Percentiles rank a stretch among this genome's conserved stretches.
These are phyloP conservation scores for Picea abies DNA, from an alignment of 83 land plant species.

Conservation along the genomic window DNA sequence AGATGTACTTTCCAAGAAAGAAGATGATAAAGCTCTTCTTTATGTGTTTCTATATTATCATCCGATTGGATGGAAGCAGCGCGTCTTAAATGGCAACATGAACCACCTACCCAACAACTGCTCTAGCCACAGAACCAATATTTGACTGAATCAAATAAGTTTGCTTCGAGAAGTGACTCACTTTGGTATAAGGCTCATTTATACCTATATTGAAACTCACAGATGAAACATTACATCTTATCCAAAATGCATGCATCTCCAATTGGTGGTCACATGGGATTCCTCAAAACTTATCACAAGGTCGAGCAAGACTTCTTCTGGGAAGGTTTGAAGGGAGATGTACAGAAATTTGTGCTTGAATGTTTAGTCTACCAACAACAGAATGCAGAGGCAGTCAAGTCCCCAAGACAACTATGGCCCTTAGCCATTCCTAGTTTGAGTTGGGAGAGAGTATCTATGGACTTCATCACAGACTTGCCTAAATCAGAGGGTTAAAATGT, in stretches of 20 bases:
- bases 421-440: neutral
- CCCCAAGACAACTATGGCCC: neutral
- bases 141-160: neutral
- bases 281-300: neutral
- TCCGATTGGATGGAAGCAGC: neutral
- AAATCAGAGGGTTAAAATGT: no score
- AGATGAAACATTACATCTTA: neutral
- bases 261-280: neutral
- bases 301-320: neutral
- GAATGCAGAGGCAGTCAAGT: neutral
- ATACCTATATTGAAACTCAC: neutral
- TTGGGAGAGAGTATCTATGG: neutral
- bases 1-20: neutral
- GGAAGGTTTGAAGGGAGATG: neutral
- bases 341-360: neutral
- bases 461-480: no score
- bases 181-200: neutral
- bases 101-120: neutral
- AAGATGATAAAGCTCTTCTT: no score
- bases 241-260: neutral
- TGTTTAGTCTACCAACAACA: neutral
- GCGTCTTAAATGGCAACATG: neutral
- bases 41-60: no score
- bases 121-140: neutral
- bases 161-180: neutral